Percentiles rank a stretch among this genome's conserved stretches.
phyloP scores from a whole-genome alignment of 805 yeast species.

The Kuraishia hungarica region DNA sequence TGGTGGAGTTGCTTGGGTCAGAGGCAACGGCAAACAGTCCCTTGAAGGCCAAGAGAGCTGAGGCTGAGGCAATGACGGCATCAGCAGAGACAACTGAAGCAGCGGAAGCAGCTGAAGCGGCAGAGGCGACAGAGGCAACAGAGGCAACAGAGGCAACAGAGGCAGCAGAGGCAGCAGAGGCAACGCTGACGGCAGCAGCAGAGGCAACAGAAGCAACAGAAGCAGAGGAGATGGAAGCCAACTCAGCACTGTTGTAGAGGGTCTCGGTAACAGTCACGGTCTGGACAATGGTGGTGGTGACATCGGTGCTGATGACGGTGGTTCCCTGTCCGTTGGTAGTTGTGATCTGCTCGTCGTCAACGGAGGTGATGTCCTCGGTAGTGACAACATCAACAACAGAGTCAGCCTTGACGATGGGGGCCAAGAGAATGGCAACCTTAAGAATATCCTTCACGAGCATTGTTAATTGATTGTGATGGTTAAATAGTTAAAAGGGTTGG shows the following conservation, averaged over 20 bases:
- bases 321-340: background rate
- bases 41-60: conserved; percentile 23
- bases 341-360: background rate
- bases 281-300: conserved; percentile 30
- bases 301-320: conserved; percentile 4
- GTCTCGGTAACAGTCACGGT: conserved; percentile 41
- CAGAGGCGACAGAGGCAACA: conserved; percentile 9
- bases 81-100: conserved; percentile 12
- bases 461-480: background rate
- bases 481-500: background rate
- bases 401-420: conserved; percentile 18
- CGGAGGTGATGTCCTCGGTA: background rate
- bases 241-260: conserved; percentile 29
- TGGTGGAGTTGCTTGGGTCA: conserved; percentile 22
- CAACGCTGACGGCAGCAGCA: conserved; percentile 14
- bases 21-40: conserved; percentile 34
- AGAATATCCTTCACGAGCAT: background rate
- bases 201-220: conserved; percentile 13
- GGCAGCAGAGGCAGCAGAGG: conserved; percentile 14
- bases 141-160: conserved; percentile 15
- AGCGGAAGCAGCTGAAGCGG: conserved; percentile 12
- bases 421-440: conserved; percentile 11
- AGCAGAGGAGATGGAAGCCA: conserved; percentile 11
- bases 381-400: background rate
- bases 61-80: conserved; percentile 12